Conservation (phyloP, 805 yeast genomes). For the Nadsonia fulvescens region DNA sequence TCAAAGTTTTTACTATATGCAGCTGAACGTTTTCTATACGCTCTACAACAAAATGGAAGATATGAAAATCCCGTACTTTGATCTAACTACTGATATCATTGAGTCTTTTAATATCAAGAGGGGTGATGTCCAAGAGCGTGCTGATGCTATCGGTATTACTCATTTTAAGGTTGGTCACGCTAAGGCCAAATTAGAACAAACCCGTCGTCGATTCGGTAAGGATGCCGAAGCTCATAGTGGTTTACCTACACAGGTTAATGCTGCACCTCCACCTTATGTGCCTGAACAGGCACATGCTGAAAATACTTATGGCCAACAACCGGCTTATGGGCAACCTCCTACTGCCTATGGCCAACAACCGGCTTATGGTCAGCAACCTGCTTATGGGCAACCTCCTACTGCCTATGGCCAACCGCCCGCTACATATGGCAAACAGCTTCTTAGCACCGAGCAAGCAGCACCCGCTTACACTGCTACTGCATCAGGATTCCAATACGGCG, state of each 20-base stretch:
- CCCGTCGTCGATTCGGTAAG: slow-evolving; percentile 45
- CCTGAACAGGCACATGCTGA: too few species aligned
- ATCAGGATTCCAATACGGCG: slow-evolving; percentile 15
- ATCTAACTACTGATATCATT: slow-evolving; percentile 63
- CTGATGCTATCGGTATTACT: slow-evolving; percentile 79
- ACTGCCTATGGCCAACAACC: slow-evolving; percentile 15
- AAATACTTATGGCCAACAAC: slow-evolving; percentile 21
- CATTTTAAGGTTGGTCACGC: slow-evolving; percentile 85
- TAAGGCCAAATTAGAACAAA: slow-evolving; percentile 63
- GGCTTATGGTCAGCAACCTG: slow-evolving; percentile 17
- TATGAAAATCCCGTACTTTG: slow-evolving; percentile 92
- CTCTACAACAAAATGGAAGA: slow-evolving; percentile 83
- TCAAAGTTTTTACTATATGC: slow-evolving; percentile 93
- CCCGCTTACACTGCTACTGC: slow-evolving; percentile 15
- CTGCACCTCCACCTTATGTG: slow-evolving; percentile 21
- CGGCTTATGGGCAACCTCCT: slow-evolving; percentile 18
- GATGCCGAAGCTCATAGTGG: slow-evolving; percentile 18
- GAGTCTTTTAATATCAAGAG: slow-evolving; percentile 66
- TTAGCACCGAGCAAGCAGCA: slow-evolving; percentile 9
- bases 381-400: slow-evolving; percentile 20
- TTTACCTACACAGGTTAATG: slow-evolving; percentile 13
- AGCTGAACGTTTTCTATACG: slow-evolving; percentile 88
- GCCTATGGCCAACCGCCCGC: slow-evolving; percentile 12
- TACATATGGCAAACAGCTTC: too few species aligned
- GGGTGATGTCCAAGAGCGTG: slow-evolving; percentile 77